phyloP scores from a whole-genome alignment of 2,329 filamentous ascomycete genomes.

The Microascus cirrosus region DNA sequence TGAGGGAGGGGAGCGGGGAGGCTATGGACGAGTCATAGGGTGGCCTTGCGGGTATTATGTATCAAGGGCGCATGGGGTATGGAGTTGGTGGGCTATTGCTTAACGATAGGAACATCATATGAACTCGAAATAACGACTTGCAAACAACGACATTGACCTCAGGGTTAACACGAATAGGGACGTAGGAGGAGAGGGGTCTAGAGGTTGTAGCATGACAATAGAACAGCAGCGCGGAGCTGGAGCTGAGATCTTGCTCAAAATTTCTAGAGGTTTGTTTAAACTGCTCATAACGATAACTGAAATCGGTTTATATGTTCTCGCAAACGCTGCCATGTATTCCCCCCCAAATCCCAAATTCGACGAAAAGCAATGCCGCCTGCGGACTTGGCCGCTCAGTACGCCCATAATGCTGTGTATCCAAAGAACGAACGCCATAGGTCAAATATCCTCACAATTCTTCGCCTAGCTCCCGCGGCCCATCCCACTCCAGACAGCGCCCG shows the following conservation, averaged over 20 bases:
- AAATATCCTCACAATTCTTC: slow-evolving; percentile 18
- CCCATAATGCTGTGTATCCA: not conserved
- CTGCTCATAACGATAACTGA: not conserved
- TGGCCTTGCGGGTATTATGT: not conserved
- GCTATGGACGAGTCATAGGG: slow-evolving; percentile 6
- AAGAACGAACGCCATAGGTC: not conserved
- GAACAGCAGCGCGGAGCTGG: no score
- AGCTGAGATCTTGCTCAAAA: no score
- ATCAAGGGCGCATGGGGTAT: not conserved
- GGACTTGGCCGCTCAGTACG: not conserved
- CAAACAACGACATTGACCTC: no score
- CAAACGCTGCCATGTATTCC: not conserved
- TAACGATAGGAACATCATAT: not conserved
- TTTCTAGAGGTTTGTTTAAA: not conserved
- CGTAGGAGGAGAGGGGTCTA: no score
- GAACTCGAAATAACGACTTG: not conserved
- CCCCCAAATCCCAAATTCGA: not conserved
- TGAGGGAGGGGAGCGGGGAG: slow-evolving; percentile 19
- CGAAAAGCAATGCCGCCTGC: not conserved
- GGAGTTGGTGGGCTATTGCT: not conserved
- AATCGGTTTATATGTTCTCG: not conserved
- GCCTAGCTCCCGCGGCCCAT: slow-evolving; percentile 12
- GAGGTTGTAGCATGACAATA: no score
- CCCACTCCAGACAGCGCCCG: slow-evolving; percentile 27
- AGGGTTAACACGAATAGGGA: no score